Evolutionary conservation across 805 yeast genomes (phyloP), one percentile per base, ranked within the genome.

Genomic region (Zygosaccharomyces siamensis): DNA sequence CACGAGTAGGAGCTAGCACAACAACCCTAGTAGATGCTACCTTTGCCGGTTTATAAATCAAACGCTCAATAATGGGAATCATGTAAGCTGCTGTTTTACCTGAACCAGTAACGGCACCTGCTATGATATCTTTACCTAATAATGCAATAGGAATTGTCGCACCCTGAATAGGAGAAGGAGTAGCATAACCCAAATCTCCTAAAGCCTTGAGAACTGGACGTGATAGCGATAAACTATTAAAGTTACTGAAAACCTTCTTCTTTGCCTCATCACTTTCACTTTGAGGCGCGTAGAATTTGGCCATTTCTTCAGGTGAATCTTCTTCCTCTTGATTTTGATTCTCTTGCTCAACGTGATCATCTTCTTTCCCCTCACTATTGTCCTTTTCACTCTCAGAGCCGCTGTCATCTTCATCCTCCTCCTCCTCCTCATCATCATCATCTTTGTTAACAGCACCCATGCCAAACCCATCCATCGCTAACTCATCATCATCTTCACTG

Each of bases 21-120:
- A 93, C 78, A 16, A 93, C 99, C 65, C 97, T 79, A 1, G 98
- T 90, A 1, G 95, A 79, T 0, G 97, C 84, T 4, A 86, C 71
- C 61, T 86, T 86, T 46, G 87, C 76, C 10, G 98, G 97, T 59
- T 93, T 87, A 70, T 84, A 92, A 27, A 93, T 71, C 31, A 93
- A 74, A 70, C 99, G 82, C 71, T 93, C 99, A 52, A 93, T 80
- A 39, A 90, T 88, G 11, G 99, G 99, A 47, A 93, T 86, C 84
- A 93, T 83, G 66, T 89, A 93, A 1, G 99, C 99, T 2, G 97
- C 99, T 21, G 99, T 93, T 68, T 93, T 93, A 78, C 99, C 99
- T 18, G 98, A 92, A 73, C 99, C 99, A 4, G 99, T 93, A 21
- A 88, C 96, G 31, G 99, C 99, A 74, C 98, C 98, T 14, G 98